Base-by-base conservation (phyloP, 805 yeast genomes). In the Candida dajiaensis region DNA sequence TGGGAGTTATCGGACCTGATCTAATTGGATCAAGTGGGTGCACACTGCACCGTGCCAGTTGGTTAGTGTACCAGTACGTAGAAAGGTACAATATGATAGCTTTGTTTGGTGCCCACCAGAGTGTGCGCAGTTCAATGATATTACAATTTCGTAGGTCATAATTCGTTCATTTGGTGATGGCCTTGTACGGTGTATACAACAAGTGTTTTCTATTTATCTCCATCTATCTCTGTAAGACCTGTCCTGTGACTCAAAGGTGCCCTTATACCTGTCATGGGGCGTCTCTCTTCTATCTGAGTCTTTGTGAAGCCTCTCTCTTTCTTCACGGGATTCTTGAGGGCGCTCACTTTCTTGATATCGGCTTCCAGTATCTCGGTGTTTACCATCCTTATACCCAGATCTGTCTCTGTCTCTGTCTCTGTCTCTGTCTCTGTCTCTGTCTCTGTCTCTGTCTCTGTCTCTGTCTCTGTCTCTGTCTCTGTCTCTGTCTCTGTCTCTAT, bases 401-500 rank as follows among this genome's bases (percentile, higher is more conserved):
- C 41, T 25, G 37, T 41, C 43, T 9, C 42, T 18, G 8, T 45
- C 41, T 33, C 45, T 13, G 20, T 20, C 19, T 33, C 45, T 52
- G 10, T 41, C 42, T 41, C 51, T 45, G 31, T 46, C 45, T 22
- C 28, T 20, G 19, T 8, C 8, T 6, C 23, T 22, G 23, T 22
- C 23, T 22, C 23, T 22, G 16, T 26, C 28, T 10, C 26, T 42
- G 44, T 28, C 37, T 18, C 35, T 39, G 4, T 23, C 12, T 33
- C 46, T 28, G 29, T 41, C 20, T n/a, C 42, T 19, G 16, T 42
- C 28, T 40, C 51, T 45, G 42, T 47, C 8, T 40, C 51, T 45
- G 31, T 46, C 45, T 22, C 28, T 26, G 19, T 22, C 23, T 22
- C 23, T 22, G 23, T 22, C 23, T 22, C 23, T 8, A 16, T 26